Conservation (phyloP, 805 yeast genomes). For the Metschnikowia bowlesiae region DNA sequence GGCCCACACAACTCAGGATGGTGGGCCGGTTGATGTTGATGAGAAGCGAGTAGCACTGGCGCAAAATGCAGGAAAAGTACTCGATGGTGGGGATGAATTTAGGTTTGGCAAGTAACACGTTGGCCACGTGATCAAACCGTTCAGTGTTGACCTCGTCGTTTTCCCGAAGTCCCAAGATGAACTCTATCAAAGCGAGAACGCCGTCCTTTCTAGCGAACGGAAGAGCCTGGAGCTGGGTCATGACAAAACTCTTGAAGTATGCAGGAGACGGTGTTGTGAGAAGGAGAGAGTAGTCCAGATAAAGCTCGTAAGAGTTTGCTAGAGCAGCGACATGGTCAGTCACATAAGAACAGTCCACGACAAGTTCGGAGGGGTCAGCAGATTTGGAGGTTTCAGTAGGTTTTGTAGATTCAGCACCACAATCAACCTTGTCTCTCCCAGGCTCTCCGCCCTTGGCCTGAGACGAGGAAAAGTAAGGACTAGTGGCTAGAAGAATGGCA, state of each 20-base stretch:
- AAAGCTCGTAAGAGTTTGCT: constrained; percentile 66
- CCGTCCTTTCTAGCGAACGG: constrained; percentile 63
- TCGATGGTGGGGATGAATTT: constrained; percentile 36
- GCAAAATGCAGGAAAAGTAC: constrained; percentile 58
- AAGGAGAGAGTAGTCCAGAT: constrained; percentile 55
- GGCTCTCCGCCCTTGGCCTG: too few relatives aligned
- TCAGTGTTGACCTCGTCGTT: constrained; percentile 62
- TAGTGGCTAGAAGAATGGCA: constrained; percentile 39
- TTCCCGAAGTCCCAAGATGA: constrained; percentile 72
- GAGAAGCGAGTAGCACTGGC: constrained; percentile 59
- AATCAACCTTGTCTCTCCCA: too few relatives aligned
- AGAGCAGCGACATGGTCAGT: constrained; percentile 28
- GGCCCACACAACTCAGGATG: constrained; percentile 52
- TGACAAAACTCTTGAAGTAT: constrained; percentile 44
- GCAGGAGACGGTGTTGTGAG: constrained; percentile 46
- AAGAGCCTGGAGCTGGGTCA: constrained; percentile 48
- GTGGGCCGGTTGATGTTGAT: constrained; percentile 58
- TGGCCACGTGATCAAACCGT: constrained; percentile 63
- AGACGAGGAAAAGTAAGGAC: constrained; percentile 22
- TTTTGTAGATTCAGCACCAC: too few relatives aligned
- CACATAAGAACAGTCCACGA: too few relatives aligned
- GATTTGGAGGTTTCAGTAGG: too few relatives aligned
- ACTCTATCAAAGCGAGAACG: constrained; percentile 67
- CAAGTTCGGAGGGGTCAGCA: too few relatives aligned
- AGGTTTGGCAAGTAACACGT: constrained; percentile 63